These are phyloP conservation scores for Pistacia atlantica DNA, from an alignment of 345 rosid species.

Conservation along the genomic window DNA sequence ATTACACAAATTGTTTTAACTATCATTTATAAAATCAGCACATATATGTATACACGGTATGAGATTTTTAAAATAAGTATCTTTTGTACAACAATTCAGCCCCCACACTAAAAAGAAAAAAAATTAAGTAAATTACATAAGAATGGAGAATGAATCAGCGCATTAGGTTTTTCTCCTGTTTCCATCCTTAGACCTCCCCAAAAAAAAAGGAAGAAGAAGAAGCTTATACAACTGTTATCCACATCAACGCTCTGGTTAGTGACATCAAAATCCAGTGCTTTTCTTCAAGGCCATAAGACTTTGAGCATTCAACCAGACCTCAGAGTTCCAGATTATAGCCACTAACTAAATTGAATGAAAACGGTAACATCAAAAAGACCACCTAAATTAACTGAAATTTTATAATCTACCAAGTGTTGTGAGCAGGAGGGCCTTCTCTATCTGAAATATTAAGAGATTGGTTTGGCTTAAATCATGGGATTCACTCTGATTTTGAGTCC, in stretches of 20 bases:
- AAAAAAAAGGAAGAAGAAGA: background rate
- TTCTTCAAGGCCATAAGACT: background rate
- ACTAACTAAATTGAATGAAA: background rate
- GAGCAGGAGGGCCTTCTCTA: background rate
- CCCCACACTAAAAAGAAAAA: background rate
- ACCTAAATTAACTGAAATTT: background rate
- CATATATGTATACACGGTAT: background rate
- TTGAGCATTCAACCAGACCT: constrained; percentile 4
- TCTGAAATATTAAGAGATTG: background rate
- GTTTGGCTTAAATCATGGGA: constrained; percentile 20
- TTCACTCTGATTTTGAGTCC: constrained; percentile 31
- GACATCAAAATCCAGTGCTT: constrained; percentile 19
- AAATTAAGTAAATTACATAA: constrained; percentile 17
- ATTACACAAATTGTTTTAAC: background rate
- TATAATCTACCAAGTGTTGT: background rate
- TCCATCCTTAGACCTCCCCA: background rate
- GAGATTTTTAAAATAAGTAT: background rate
- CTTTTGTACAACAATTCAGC: constrained; percentile 17
- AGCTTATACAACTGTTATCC: background rate
- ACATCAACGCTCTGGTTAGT: background rate
- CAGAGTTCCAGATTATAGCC: constrained; percentile 2
- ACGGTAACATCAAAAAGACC: background rate
- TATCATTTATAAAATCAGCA: constrained; percentile 6
- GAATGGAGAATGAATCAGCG: background rate
- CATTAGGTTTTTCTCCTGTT: background rate